A percentile compares a stretch with the other conserved stretches of the same genome.
Conservation (phyloP, 495 filamentous ascomycete species). For the Daldinia childiae region DNA sequence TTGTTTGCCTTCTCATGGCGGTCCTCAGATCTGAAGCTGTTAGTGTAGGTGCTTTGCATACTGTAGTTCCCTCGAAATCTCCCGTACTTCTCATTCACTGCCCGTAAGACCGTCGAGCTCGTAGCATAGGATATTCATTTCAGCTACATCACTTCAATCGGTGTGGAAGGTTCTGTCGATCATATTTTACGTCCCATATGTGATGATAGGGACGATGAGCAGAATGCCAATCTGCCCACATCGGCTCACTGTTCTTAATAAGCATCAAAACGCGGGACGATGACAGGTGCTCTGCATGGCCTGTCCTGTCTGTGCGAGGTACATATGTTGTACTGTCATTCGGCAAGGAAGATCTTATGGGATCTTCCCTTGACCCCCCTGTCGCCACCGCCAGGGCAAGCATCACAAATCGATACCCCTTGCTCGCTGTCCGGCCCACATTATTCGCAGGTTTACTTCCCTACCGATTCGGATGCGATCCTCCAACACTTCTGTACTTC, state of each 20-base stretch:
- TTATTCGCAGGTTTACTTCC: constrained; percentile 48
- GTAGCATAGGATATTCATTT: constrained; percentile 11
- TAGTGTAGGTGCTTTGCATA: constrained; percentile 20
- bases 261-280: constrained; percentile 35
- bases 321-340: constrained; percentile 39
- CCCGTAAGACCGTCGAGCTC: constrained; percentile 8
- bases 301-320: constrained; percentile 42
- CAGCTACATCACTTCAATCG: constrained; percentile 7
- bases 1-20: constrained; percentile 31
- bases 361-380: constrained; percentile 48
- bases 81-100: constrained; percentile 7
- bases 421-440: constrained; percentile 46
- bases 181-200: constrained; percentile 7
- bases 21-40: constrained; percentile 27
- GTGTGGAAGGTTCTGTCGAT: constrained; percentile 5
- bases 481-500: constrained; percentile 36
- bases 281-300: constrained; percentile 39
- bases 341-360: constrained; percentile 48
- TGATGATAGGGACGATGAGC: constrained; percentile 15
- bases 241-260: constrained; percentile 36
- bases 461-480: constrained; percentile 52
- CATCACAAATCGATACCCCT: constrained; percentile 49
- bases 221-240: constrained; percentile 27
- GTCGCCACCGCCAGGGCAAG: constrained; percentile 44
- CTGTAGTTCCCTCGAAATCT: constrained; percentile 14